phyloP scores from a whole-genome alignment of 208 protist genomes.

The Leishmania aethiopica region DNA sequence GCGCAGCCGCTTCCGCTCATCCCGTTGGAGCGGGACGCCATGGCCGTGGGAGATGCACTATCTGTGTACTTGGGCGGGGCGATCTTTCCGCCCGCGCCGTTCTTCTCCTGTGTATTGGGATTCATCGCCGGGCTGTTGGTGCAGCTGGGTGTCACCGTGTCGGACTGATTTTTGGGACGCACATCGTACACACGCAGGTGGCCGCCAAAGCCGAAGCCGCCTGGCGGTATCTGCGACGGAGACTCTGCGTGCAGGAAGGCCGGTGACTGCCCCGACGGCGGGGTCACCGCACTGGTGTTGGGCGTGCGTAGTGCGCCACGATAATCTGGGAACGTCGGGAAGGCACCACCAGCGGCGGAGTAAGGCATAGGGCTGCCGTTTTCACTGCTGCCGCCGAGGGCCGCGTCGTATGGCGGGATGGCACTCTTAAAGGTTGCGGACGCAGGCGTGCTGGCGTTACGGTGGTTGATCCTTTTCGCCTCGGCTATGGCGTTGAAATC shows the following conservation, averaged over 20 bases:
- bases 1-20: conserved; percentile 17
- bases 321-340: conserved; percentile 38
- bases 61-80: conserved; percentile 21
- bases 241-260: conserved; percentile 25
- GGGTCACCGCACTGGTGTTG: conserved; percentile 17
- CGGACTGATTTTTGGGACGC: conserved; percentile 31
- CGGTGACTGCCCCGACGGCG: conserved; percentile 16
- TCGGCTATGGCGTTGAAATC: conserved; percentile 72
- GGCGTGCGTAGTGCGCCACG: conserved; percentile 21
- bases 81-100: conserved; percentile 1
- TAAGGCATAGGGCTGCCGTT: conserved; percentile 28
- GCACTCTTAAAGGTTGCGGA: conserved; percentile 18
- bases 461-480: conserved; percentile 43
- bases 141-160: conserved; percentile 23
- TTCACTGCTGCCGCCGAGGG: conserved; percentile 11
- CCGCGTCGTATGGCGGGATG: conserved; percentile 19
- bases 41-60: conserved; percentile 4
- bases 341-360: conserved; percentile 21
- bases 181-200: conserved; percentile 55
- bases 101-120: conserved; percentile 17
- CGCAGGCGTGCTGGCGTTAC: conserved; percentile 20
- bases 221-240: conserved; percentile 19
- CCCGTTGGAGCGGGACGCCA: conserved; percentile 1
- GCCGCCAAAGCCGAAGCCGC: conserved; percentile 9
- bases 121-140: conserved; percentile 27